Base-by-base conservation (phyloP, 305 asterid species). In the Andrographis paniculata region DNA sequence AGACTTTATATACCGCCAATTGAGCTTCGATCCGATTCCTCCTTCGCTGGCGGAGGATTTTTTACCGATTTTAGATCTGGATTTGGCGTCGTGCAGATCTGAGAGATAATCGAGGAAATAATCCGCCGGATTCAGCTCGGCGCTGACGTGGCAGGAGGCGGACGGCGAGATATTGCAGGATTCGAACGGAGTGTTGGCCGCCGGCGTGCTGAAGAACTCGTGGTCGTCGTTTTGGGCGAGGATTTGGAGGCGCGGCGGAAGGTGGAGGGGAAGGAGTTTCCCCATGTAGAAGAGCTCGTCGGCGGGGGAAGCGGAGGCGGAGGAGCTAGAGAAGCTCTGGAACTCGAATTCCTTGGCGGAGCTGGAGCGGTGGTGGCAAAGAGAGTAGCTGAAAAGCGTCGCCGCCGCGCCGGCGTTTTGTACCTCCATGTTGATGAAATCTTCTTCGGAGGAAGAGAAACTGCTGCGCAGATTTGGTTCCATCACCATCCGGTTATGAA, bases 221-320 rank as follows among this genome's bases (percentile, higher is more conserved):
- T 77, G 74, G 9, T 17, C 20, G 23, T 73, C 76, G 2, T 73
- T 67, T 2, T 53, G 24, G 28, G 62, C 68, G 9, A 70, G 63
- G 9, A 82, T 78, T 53, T 84, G 75, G 51, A 79, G 61, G 30
- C 95, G 77, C 14, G 93, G 88, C 0, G 87, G 93, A 63, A 77
- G 87, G 56, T 79, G 93, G 58, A 87, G 96, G n/a, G 96, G 96
- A 33, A 87, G 94, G 62, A 87, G 89, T 28, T 82, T 80, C 0
- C 96, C 94, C 73, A 76, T 87, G 76, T 76, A 78, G 76, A 87
- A 87, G 60, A 87, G 84, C 46, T 87, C 87, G 52, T 87, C 96
- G 0, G 96, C 96, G 0, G 92, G 86, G 6, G 92, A 78, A 8
- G 36, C 81, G 17, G 59, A 59, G 22, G 70, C 76, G 39, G 68